These are phyloP conservation scores for Fusarium goolgardi DNA, from an alignment of 2,329 filamentous ascomycete genomes.

Conservation along the genomic window DNA sequence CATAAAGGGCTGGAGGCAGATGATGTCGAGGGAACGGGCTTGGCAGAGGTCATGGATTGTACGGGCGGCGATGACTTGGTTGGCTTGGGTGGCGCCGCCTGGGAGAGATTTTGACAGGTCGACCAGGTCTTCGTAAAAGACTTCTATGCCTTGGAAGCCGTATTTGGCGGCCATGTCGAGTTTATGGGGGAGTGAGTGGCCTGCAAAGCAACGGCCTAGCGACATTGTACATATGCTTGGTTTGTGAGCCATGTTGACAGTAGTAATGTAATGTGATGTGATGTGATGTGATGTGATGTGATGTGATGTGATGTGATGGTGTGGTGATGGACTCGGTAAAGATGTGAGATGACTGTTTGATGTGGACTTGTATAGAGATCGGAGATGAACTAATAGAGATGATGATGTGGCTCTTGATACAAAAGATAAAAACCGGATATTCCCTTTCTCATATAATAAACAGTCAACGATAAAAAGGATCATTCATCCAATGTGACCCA, in stretches of 20 bases:
- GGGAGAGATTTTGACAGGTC: conserved; percentile 64
- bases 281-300: neutral
- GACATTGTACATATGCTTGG: conserved; percentile 82
- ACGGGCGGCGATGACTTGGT: conserved; percentile 68
- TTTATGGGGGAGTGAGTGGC: conserved; percentile 75
- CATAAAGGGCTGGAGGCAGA: conserved; percentile 81
- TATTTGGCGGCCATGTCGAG: conserved; percentile 73
- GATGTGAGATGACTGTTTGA: neutral
- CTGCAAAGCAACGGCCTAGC: conserved; percentile 74
- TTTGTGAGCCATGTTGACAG: conserved; percentile 61
- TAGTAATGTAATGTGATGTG: too few species aligned
- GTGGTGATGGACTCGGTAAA: neutral
- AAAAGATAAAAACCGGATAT: conserved; percentile 16
- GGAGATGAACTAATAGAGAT: neutral
- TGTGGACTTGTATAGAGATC: conserved; percentile 1
- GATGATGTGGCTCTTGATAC: conserved; percentile 34
- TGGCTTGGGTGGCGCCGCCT: conserved; percentile 53
- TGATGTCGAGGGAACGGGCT: conserved; percentile 63
- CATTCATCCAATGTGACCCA: conserved; percentile 15
- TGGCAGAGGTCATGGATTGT: conserved; percentile 68
- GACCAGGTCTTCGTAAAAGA: conserved; percentile 81
- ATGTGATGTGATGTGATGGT: neutral
- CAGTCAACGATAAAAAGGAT: conserved; percentile 3
- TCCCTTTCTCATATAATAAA: conserved; percentile 8
- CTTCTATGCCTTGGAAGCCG: conserved; percentile 76